A percentile compares a stretch with the other conserved stretches of the same genome.
Conservation (phyloP, 176 grass and related monocot genomes). For the Oryza longistaminata region DNA sequence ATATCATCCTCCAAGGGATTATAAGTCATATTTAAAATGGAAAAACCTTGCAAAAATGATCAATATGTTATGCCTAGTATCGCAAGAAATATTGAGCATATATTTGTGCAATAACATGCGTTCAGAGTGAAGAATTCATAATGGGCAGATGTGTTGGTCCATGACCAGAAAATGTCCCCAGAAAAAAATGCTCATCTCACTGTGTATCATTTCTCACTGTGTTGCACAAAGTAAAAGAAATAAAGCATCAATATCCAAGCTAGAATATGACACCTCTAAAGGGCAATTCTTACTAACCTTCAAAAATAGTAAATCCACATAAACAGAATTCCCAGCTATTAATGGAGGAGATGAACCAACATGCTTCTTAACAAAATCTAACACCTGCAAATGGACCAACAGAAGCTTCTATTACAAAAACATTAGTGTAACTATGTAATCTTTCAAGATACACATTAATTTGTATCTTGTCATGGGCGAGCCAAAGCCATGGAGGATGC, state of each 20-base stretch:
- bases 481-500: not conserved
- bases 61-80: not conserved
- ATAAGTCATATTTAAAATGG: constrained; percentile 7
- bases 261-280: not conserved
- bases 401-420: constrained; percentile 19
- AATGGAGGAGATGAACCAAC: constrained; percentile 52
- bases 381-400: constrained; percentile 54
- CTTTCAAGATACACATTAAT: not conserved
- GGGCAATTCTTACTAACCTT: constrained; percentile 53
- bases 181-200: not conserved
- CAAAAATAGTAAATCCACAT: constrained; percentile 72
- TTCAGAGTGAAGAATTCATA: not conserved
- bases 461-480: not conserved
- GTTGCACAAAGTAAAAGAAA: not conserved
- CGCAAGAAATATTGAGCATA: not conserved
- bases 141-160: not conserved
- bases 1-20: constrained; percentile 25
- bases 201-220: not conserved
- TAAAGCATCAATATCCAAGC: not conserved
- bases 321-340: constrained; percentile 91
- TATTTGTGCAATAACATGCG: not conserved
- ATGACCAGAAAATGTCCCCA: not conserved
- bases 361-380: constrained; percentile 72
- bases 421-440: not conserved
- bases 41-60: not conserved